Conservation (phyloP, 345 rosid species). For the Pistacia vera region DNA sequence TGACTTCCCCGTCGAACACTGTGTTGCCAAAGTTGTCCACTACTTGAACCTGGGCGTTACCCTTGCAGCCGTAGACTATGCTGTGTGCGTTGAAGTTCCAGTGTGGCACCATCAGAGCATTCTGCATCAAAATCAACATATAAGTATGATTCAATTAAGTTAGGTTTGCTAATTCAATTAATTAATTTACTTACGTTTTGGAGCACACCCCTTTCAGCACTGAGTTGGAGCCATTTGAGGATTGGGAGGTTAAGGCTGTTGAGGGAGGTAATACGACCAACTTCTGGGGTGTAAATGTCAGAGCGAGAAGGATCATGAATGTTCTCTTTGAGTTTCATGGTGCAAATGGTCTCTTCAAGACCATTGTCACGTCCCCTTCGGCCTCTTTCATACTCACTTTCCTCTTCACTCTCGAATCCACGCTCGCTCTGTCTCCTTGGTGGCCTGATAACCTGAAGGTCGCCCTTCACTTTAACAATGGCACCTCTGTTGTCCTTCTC, state of each 20-base stretch:
- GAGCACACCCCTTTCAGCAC: constrained; percentile 57
- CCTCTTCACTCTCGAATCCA: constrained; percentile 31
- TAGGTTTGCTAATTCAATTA: neutral
- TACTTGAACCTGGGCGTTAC: constrained; percentile 56
- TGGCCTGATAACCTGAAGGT: constrained; percentile 52
- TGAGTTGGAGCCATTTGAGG: constrained; percentile 51
- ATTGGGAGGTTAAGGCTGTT: constrained; percentile 69
- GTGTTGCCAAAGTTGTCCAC: constrained; percentile 54
- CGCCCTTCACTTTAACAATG: constrained; percentile 56
- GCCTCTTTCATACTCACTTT: constrained; percentile 23
- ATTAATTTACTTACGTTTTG: constrained; percentile 27
- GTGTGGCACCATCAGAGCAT: constrained; percentile 61
- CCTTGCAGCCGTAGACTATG: constrained; percentile 58
- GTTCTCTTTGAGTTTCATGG: constrained; percentile 60
- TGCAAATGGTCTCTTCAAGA: constrained; percentile 74
- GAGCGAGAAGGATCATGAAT: constrained; percentile 61
- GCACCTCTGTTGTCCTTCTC: constrained; percentile 50
- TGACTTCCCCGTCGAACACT: constrained; percentile 53
- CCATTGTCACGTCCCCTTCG: constrained; percentile 46
- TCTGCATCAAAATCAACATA: constrained; percentile 30
- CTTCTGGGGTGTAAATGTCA: constrained; percentile 55
- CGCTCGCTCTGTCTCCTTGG: constrained; percentile 29
- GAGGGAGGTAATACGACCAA: constrained; percentile 55
- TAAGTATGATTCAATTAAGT: too few species aligned
- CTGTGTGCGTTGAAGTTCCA: constrained; percentile 67